Conservation (phyloP, 805 yeast genomes). For the Metschnikowia bowlesiae region DNA sequence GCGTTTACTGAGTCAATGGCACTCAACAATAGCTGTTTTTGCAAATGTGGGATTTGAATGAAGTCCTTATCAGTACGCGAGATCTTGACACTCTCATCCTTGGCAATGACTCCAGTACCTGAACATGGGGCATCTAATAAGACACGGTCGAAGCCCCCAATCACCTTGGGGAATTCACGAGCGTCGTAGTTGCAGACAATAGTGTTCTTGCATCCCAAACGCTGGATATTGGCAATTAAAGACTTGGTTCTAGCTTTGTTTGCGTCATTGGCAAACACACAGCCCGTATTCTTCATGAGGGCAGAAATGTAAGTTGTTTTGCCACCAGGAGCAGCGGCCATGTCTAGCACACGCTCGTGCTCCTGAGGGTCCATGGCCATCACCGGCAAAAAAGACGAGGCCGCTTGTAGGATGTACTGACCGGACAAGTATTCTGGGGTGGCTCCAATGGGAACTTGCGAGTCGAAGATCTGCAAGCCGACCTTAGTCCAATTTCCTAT, state of each 20-base stretch:
- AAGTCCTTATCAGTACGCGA: slow-evolving; percentile 95
- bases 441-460: slow-evolving; percentile 99
- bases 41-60: slow-evolving; percentile 93
- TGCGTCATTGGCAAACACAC: slow-evolving; percentile 95
- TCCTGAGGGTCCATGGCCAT: slow-evolving; percentile 98
- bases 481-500: slow-evolving; percentile 98
- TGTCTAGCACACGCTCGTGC: slow-evolving; percentile 90
- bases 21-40: slow-evolving; percentile 84
- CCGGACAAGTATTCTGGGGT: slow-evolving; percentile 99
- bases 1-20: slow-evolving; percentile 98
- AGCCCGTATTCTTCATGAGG: slow-evolving; percentile 96
- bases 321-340: slow-evolving; percentile 99
- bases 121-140: slow-evolving; percentile 98
- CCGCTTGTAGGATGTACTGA: slow-evolving; percentile 96
- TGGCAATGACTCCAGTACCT: slow-evolving; percentile 98
- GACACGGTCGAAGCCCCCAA: slow-evolving; percentile 96
- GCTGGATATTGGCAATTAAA: slow-evolving; percentile 92
- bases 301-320: slow-evolving; percentile 94
- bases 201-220: slow-evolving; percentile 94
- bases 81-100: slow-evolving; percentile 91
- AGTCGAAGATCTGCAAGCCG: slow-evolving; percentile 94
- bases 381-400: slow-evolving; percentile 94
- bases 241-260: slow-evolving; percentile 96
- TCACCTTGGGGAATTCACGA: slow-evolving; percentile 94
- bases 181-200: slow-evolving; percentile 98